Evolutionary conservation across 139 green algal species (phyloP).

Genomic region (Trebouxia sp.): DNA sequence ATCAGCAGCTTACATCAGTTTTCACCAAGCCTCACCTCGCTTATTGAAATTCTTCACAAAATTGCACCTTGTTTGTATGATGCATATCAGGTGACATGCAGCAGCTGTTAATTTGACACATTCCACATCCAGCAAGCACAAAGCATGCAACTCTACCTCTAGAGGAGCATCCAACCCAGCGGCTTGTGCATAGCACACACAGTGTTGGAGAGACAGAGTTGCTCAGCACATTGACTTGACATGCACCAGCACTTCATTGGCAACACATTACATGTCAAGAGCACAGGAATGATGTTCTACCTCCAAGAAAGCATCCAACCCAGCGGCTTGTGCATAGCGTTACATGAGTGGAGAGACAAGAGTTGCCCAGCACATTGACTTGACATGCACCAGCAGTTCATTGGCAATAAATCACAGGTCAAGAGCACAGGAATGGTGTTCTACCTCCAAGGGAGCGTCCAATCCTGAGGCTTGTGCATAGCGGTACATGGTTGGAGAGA

Average conservation of each 20-base stretch:
- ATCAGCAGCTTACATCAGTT: too few relatives aligned
- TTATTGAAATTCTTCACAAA: too few relatives aligned
- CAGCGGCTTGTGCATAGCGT: not conserved
- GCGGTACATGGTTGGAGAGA: constrained; percentile 68
- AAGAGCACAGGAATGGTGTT: too few relatives aligned
- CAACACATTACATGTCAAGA: not conserved
- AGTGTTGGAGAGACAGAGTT: constrained; percentile 65
- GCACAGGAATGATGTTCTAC: not conserved
- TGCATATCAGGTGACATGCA: too few relatives aligned
- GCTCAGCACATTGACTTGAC: constrained; percentile 57
- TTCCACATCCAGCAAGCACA: too few relatives aligned
- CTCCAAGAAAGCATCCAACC: not conserved
- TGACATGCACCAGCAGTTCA: too few relatives aligned
- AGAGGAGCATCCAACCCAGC: constrained; percentile 50
- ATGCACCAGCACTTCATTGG: not conserved
- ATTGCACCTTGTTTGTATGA: too few relatives aligned
- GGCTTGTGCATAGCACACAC: constrained; percentile 63
- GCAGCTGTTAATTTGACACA: too few relatives aligned
- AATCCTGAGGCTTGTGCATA: constrained; percentile 72
- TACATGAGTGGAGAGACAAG: not conserved
- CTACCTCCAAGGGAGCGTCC: constrained; percentile 67
- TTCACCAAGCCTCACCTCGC: too few relatives aligned
- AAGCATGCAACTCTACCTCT: too few relatives aligned
- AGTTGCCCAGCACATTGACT: too few relatives aligned
- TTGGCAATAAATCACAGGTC: too few relatives aligned